These are phyloP conservation scores for Gossypium ekmanianum DNA, from an alignment of 345 rosid species.

Conservation along the genomic window DNA sequence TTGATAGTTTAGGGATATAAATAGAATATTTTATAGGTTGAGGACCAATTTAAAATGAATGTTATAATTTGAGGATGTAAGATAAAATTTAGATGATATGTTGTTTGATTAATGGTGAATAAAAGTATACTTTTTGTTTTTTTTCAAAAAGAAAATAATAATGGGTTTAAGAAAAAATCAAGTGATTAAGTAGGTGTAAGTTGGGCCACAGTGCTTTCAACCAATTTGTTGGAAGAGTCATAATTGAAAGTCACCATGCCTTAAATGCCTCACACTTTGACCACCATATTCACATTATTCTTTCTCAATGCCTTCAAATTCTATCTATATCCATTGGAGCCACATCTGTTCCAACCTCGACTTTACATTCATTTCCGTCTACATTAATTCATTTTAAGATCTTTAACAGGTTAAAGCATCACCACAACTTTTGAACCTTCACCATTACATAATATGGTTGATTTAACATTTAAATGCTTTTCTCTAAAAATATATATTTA, in stretches of 20 bases:
- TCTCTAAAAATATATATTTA: no score
- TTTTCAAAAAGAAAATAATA: not conserved
- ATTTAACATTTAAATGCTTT: no score
- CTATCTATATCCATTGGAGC: not conserved
- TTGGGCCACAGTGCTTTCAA: not conserved
- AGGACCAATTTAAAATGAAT: no score
- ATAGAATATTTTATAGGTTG: no score
- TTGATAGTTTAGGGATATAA: no score
- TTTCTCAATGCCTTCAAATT: not conserved
- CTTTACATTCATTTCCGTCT: not conserved
- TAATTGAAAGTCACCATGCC: not conserved
- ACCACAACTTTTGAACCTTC: not conserved
- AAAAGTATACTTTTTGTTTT: no score
- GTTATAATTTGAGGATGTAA: no score
- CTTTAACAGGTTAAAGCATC: not conserved
- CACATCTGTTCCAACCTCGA: not conserved
- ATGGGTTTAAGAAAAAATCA: not conserved
- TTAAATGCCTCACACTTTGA: not conserved
- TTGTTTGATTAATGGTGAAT: no score
- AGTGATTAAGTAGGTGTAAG: not conserved
- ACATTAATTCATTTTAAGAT: not conserved
- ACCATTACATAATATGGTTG: no score
- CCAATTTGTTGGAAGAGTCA: not conserved
- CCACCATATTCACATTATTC: not conserved
- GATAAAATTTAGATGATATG: no score